Evolutionary conservation across 2,329 filamentous ascomycete genomes (phyloP).

Genomic region (Colletotrichum cereale): DNA sequence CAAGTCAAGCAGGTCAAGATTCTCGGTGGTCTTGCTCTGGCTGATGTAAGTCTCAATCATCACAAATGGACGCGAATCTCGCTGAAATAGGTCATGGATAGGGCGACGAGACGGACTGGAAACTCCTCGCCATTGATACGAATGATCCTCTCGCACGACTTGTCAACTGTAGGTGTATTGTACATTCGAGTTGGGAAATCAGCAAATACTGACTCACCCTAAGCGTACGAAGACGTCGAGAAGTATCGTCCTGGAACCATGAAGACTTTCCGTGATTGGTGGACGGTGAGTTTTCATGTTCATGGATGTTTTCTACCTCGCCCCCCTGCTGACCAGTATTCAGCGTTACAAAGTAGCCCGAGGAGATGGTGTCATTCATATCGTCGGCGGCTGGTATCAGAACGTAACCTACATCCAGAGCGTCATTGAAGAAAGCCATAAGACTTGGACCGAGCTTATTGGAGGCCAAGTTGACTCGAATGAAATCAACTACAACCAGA

Average conservation of each 20-base stretch:
- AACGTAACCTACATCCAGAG: constrained; percentile 49
- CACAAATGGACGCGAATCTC: background rate
- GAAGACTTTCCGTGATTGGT: constrained; percentile 54
- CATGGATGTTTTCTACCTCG: background rate
- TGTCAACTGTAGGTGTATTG: constrained; percentile 48
- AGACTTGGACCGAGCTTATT: constrained; percentile 55
- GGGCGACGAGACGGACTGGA: constrained; percentile 55
- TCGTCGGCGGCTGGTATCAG: constrained; percentile 53
- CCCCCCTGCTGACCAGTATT: background rate
- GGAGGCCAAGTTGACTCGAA: constrained; percentile 51
- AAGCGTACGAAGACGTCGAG: constrained; percentile 54
- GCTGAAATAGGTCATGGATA: constrained; percentile 26
- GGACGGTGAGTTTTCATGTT: constrained; percentile 48
- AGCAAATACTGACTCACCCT: background rate
- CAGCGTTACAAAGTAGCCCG: constrained; percentile 57
- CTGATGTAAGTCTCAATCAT: constrained; percentile 48
- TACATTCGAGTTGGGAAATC: accelerated
- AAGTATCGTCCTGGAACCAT: constrained; percentile 53
- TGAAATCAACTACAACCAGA: constrained; percentile 58
- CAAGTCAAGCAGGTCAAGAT: constrained; percentile 58
- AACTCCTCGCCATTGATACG: constrained; percentile 54
- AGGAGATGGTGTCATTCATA: constrained; percentile 51
- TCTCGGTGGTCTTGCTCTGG: constrained; percentile 54
- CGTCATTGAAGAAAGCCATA: constrained; percentile 53
- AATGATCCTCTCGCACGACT: constrained; percentile 53